These are phyloP conservation scores for Calonectria ilicicola DNA, from an alignment of 2,329 filamentous ascomycete species.

Conservation along the genomic window DNA sequence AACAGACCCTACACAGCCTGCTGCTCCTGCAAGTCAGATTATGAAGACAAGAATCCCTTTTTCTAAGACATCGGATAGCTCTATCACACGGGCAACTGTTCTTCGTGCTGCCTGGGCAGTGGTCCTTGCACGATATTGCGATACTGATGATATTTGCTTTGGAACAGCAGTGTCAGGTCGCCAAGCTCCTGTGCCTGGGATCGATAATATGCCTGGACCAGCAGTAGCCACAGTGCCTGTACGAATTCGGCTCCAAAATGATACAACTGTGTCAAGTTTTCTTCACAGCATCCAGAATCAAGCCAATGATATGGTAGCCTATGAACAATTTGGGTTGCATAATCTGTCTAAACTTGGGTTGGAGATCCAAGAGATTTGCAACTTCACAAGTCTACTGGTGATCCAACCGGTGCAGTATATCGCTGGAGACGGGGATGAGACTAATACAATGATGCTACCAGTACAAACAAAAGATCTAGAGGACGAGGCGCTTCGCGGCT, in stretches of 20 bases:
- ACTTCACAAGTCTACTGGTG: constrained; percentile 22
- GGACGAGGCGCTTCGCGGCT: constrained; percentile 14
- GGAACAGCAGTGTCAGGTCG: constrained; percentile 58
- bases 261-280: constrained; percentile 49
- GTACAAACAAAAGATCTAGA: constrained; percentile 16
- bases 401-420: constrained; percentile 18
- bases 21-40: constrained; percentile 58
- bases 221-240: constrained; percentile 49
- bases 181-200: constrained; percentile 32
- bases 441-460: neutral
- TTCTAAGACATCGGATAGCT: neutral
- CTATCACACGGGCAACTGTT: constrained; percentile 26
- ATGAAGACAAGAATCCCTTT: neutral
- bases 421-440: neutral
- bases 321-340: constrained; percentile 29
- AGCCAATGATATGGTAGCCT: constrained; percentile 24
- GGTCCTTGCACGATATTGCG: constrained; percentile 62
- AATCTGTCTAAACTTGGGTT: constrained; percentile 30
- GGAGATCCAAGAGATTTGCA: constrained; percentile 6
- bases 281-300: constrained; percentile 47
- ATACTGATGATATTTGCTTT: constrained; percentile 53
- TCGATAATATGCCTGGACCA: constrained; percentile 37
- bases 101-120: constrained; percentile 60
- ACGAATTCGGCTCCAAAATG: constrained; percentile 40
- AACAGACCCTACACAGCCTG: constrained; percentile 59